Evolutionary conservation across 1,139 yeast species (phyloP), one percentile per base, ranked within the genome.

Genomic region (Pichia sp.): DNA sequence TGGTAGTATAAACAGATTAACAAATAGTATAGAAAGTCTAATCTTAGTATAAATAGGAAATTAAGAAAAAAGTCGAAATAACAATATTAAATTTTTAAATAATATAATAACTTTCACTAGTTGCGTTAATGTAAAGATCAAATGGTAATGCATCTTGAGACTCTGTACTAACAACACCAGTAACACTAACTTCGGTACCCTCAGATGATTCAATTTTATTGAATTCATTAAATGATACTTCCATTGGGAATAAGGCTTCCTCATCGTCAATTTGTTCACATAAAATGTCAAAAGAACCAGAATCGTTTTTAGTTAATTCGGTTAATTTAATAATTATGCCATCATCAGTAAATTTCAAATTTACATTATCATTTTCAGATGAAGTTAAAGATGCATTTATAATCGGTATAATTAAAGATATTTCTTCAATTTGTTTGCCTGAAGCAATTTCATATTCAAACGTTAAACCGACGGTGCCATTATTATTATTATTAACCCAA

Each of bases 231-330:
- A 84, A 83, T 51, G 72, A 69, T 42, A 88, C 78, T 60, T 81
- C 81, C 77, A 93, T 82, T 57, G 99, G 99, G 87, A 90, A 91
- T 64, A 93, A 75, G 25, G 84, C 79, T 58, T 90, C 96, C 69
- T 93, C 98, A 56, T 80, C 83, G 48, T 75, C 82, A 19, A 58
- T 54, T 10, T 84, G 87, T 58, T 84, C 85, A 55, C 90, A 81
- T 16, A 83, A 70, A 66, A 91, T 84, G 67, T 88, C 96, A 68
- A 93, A 84, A 42, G 90, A 81, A 28, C 96, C 96, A 46, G 79
- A 75, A 19, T 84, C 75, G 38, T 76, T 75, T 22, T 76, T 67
- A 16, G 73, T 65, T 48, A 83, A 69, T n/a, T 72, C 67, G 5
- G 72, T 74, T 46, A 85, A 69, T 49, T 76, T 75, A 63, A 86